Evolutionary conservation across 768 basidiomycete species (phyloP).

Genomic region (Exidia glandulosa): DNA sequence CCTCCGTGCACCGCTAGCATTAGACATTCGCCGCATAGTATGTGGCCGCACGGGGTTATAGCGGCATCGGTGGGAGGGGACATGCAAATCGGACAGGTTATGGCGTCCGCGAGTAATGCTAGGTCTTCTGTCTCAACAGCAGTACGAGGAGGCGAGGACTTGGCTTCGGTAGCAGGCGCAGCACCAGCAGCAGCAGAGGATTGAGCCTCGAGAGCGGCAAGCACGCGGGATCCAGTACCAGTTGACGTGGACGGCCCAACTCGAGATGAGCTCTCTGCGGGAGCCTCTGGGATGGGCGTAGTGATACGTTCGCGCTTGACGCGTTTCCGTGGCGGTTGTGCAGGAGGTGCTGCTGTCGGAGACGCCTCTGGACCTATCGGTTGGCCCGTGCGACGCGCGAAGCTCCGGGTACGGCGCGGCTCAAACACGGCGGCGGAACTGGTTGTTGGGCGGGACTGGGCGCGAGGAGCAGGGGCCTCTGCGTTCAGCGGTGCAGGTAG

Average conservation of each 20-base stretch:
- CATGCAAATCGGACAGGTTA: constrained; percentile 69
- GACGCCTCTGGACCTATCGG: too few relatives aligned
- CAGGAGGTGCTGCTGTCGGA: too few relatives aligned
- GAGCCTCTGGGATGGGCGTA: too few relatives aligned
- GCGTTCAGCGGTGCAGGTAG: background rate
- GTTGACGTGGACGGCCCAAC: too few relatives aligned
- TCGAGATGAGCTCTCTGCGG: too few relatives aligned
- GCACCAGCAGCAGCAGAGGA: background rate
- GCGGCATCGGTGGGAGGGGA: constrained; percentile 64
- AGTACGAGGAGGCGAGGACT: background rate
- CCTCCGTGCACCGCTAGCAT: constrained; percentile 62
- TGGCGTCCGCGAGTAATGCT: background rate
- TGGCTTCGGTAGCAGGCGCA: background rate
- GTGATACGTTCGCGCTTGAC: too few relatives aligned
- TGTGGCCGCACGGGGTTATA: constrained; percentile 69
- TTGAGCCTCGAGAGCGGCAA: too few relatives aligned
- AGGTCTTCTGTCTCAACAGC: background rate
- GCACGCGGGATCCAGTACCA: too few relatives aligned
- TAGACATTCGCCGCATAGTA: constrained; percentile 66
- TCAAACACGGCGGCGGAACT: background rate
- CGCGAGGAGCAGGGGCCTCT: background rate
- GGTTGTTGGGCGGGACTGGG: background rate
- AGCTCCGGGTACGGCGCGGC: background rate
- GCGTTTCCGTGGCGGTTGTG: too few relatives aligned
- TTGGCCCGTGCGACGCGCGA: background rate